A percentile compares a stretch with the other conserved stretches of the same genome.
Evolutionary conservation across 495 filamentous ascomycete species (phyloP).

Genomic region (Penicillium pancosmium): DNA sequence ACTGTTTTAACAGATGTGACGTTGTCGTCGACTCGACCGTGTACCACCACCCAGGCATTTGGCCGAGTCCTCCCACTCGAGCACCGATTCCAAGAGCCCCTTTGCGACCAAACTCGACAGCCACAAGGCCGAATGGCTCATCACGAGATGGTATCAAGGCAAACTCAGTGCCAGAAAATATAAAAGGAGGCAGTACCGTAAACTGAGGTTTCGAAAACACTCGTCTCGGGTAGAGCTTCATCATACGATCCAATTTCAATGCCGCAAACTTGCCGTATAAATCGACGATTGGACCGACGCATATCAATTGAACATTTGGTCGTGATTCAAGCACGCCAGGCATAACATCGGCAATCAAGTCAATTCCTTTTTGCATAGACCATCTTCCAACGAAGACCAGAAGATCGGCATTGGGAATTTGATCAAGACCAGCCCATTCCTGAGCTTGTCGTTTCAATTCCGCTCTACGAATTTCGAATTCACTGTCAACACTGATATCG

Average conservation of each 20-base stretch:
- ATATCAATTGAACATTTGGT: slow-evolving; percentile 69
- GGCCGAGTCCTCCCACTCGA: slow-evolving; percentile 66
- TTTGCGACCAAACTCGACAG: slow-evolving; percentile 79
- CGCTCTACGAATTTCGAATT: slow-evolving; percentile 58
- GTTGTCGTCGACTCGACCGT: slow-evolving; percentile 70
- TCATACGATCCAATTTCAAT: slow-evolving; percentile 69
- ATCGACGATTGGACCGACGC: slow-evolving; percentile 75
- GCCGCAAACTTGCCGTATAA: slow-evolving; percentile 79
- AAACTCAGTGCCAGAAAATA: slow-evolving; percentile 80
- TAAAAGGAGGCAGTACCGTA: slow-evolving; percentile 70
- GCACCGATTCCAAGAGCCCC: slow-evolving; percentile 76
- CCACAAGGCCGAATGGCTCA: slow-evolving; percentile 81
- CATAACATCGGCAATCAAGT: slow-evolving; percentile 78
- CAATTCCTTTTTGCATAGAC: slow-evolving; percentile 79
- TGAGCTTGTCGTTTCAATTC: slow-evolving; percentile 69
- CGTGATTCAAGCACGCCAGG: slow-evolving; percentile 70
- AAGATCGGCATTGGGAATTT: slow-evolving; percentile 68
- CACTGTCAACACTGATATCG: slow-evolving; percentile 57
- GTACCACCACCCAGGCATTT: slow-evolving; percentile 82
- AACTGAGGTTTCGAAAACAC: slow-evolving; percentile 80
- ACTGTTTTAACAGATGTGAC: slow-evolving; percentile 71
- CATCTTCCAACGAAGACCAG: slow-evolving; percentile 80
- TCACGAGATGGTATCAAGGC: slow-evolving; percentile 79
- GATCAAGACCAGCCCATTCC: slow-evolving; percentile 72
- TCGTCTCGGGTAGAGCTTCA: slow-evolving; percentile 74